These are phyloP conservation scores for Pseudogymnoascus sp. DNA, from an alignment of 2,329 filamentous ascomycete genomes.

Conservation along the genomic window DNA sequence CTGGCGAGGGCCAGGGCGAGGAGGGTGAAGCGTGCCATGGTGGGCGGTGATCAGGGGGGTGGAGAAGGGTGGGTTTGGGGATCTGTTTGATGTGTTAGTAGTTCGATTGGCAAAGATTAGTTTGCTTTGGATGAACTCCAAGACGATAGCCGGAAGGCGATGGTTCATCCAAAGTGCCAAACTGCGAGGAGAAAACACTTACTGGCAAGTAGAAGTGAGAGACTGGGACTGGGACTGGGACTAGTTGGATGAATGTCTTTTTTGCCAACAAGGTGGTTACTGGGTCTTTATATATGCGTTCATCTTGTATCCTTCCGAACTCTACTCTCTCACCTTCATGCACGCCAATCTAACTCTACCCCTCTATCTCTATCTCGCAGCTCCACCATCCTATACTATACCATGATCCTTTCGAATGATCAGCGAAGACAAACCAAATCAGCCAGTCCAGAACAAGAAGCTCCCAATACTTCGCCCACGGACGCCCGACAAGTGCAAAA, in stretches of 20 bases:
- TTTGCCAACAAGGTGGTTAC: not conserved
- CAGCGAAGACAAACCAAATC: not conserved
- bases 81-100: not conserved
- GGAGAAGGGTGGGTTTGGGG: not conserved
- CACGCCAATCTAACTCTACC: not conserved
- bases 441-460: slow-evolving; percentile 4
- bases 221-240: not conserved
- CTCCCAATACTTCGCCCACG: not conserved
- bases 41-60: slow-evolving; percentile 1
- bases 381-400: not conserved
- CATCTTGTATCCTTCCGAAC: not conserved
- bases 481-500: not conserved
- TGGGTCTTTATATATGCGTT: not conserved
- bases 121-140: not conserved
- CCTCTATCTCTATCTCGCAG: not conserved
- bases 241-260: not conserved
- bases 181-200: not conserved
- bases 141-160: not conserved
- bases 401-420: not conserved
- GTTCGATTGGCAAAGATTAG: not conserved
- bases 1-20: slow-evolving; percentile 15
- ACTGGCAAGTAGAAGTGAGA: not conserved
- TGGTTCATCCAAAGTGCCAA: not conserved
- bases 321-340: not conserved
- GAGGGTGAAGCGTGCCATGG: slow-evolving; percentile 15